phyloP scores from a whole-genome alignment of 495 filamentous ascomycete genomes.

The Apiosordaria backusii region DNA sequence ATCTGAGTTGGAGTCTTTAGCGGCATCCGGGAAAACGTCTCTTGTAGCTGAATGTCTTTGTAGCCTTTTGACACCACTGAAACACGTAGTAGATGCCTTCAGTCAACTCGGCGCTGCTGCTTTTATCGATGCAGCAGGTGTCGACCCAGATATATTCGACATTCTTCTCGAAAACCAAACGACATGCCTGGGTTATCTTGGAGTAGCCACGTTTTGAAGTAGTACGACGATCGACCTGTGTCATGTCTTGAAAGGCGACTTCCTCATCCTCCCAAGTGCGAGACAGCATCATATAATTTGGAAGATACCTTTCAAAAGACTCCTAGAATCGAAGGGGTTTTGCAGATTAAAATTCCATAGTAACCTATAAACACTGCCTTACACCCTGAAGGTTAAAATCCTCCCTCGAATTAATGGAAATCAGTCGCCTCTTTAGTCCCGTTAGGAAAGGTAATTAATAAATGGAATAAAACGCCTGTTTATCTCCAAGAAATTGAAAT shows the following conservation, averaged over 20 bases:
- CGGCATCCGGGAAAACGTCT: not conserved
- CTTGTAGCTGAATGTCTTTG: not conserved
- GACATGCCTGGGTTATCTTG: not conserved
- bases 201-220: not conserved
- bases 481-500: no score
- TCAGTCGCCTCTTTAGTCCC: no score
- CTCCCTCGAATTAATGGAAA: no score
- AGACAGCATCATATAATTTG: constrained; percentile 28
- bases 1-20: not conserved
- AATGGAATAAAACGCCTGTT: no score
- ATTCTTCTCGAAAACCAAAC: not conserved
- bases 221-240: not conserved
- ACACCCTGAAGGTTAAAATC: no score
- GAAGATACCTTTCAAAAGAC: not conserved
- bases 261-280: constrained; percentile 33
- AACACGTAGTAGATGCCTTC: constrained; percentile 25
- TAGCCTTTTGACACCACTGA: constrained; percentile 28
- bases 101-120: constrained; percentile 1
- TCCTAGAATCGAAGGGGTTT: not conserved
- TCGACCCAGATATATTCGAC: not conserved
- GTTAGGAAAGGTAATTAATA: no score
- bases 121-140: not conserved
- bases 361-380: no score
- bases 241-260: constrained; percentile 24
- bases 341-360: not conserved